Base-by-base conservation (phyloP, 148 eudicot species). In the Amaranthus hypochondriacus region DNA sequence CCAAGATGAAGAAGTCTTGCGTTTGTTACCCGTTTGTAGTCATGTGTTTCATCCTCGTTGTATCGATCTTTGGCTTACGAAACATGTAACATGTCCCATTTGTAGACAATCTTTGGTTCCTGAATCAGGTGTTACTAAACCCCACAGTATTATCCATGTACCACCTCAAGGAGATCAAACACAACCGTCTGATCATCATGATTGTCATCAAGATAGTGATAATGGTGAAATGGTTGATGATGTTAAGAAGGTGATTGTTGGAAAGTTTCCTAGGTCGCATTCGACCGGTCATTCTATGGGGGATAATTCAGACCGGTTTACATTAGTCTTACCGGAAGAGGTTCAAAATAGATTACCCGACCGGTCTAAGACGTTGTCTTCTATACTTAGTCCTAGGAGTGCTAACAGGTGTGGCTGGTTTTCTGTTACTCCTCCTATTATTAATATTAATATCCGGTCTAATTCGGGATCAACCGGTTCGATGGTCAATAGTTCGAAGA, bases 21-120 rank as follows among this genome's bases (percentile, higher is more conserved):
- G 91, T 2, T 54, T 88, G 28, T 81, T 88, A n/a, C 89, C 89
- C 0, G 79, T 75, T 12, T 88, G 91, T 58, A 78, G 79, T 64
- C 91, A 88, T 81, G 91, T 86, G 15, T 88, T 88, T 74, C 91
- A 88, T 13, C 77, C 79, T 4, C 76, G 70, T 18, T 88, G 91
- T 69, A 72, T 88, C 14, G 87, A 84, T 69, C 76, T 62, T 0
- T 88, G 91, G 91, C 78, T 88, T 3, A 15, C 44, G 0, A 56
- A 79, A 49, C 86, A 83, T 73, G 77, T 77, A 62, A 86, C 87
- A 0, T 88, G 91, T 43, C 91, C 91, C 13, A 80, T 88, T 50
- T 88, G 91, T 69, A 78, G 91, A 13, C 84, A 68, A 18, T 70
- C 73, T 52, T 55, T 83, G 11, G 78, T 73, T 67, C 70, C 73